Conservation (phyloP, 139 green algal genomes). For the Micractinium conductrix region DNA sequence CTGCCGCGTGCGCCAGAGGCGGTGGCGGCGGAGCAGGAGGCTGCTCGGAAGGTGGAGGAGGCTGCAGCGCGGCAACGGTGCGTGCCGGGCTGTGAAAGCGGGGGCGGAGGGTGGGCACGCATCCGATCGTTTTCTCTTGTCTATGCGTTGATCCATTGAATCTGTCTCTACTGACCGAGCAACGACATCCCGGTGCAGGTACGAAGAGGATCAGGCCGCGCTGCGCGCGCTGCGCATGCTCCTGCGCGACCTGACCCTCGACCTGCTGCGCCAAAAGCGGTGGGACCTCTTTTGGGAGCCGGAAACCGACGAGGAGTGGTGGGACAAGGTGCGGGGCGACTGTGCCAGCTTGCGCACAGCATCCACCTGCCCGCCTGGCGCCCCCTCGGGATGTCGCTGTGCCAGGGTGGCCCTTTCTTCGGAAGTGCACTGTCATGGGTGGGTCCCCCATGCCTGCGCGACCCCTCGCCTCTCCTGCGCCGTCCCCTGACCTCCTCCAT, state of each 20-base stretch:
- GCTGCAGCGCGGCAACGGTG: slow-evolving; percentile 23
- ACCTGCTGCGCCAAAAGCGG: slow-evolving; percentile 61
- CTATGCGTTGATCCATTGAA: not conserved
- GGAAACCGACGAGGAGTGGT: slow-evolving; percentile 66
- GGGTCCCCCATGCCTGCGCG: no score
- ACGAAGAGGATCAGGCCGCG: slow-evolving; percentile 58
- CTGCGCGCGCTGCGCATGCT: slow-evolving; percentile 73
- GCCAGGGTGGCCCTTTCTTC: no score
- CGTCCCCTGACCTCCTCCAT: no score
- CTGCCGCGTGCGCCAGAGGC: slow-evolving; percentile 52
- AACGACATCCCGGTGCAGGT: not conserved
- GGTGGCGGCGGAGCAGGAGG: slow-evolving; percentile 16
- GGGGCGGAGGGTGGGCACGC: no score
- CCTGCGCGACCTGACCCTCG: slow-evolving; percentile 65
- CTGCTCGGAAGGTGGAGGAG: slow-evolving; percentile 9
- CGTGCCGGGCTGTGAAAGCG: not conserved
- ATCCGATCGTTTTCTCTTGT: no score
- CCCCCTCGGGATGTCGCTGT: no score
- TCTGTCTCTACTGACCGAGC: not conserved
- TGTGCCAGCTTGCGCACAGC: no score
- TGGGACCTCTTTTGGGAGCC: slow-evolving; percentile 69
- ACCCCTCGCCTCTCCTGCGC: no score
- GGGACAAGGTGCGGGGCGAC: slow-evolving; percentile 31
- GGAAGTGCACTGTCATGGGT: no score
- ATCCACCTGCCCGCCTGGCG: no score